phyloP scores from a whole-genome alignment of 1,139 yeast species.

The Oligophagozyma castellii region DNA sequence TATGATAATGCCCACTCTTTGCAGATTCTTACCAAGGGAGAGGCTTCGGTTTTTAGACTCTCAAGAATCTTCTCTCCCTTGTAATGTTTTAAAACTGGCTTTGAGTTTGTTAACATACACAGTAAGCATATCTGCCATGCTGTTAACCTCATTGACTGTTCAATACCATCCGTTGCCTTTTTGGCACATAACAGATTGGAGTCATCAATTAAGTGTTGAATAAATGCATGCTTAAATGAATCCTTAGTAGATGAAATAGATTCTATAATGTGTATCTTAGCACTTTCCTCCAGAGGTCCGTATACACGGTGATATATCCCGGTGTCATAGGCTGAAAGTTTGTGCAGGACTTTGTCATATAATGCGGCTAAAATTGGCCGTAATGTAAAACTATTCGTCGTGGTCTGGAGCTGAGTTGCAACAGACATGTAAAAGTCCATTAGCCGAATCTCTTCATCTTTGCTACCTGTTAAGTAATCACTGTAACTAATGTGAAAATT shows the following conservation, averaged over 20 bases:
- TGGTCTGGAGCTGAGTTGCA: constrained; percentile 39
- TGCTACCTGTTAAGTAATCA: constrained; percentile 17
- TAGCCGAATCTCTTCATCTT: constrained; percentile 35
- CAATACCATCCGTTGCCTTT: constrained; percentile 50
- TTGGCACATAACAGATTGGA: constrained; percentile 33
- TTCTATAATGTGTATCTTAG: constrained; percentile 38
- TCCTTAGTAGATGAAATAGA: constrained; percentile 29
- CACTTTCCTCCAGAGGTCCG: constrained; percentile 46
- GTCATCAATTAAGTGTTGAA: constrained; percentile 31
- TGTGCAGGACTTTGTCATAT: constrained; percentile 29
- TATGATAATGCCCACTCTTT: constrained; percentile 65
- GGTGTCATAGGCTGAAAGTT: constrained; percentile 6
- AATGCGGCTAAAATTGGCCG: constrained; percentile 43
- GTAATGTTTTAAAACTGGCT: constrained; percentile 10
- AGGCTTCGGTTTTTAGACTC: constrained; percentile 41
- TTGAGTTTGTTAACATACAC: constrained; percentile 21
- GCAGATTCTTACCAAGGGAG: constrained; percentile 63
- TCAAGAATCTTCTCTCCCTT: constrained; percentile 21
- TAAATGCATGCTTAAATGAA: constrained; percentile 29
- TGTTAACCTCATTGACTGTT: constrained; percentile 52
- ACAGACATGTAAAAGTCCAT: constrained; percentile 36
- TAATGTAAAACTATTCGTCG: constrained; percentile 42
- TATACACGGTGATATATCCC: constrained; percentile 38
- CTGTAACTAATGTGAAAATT: constrained; percentile 12
- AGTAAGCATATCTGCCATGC: constrained; percentile 39